phyloP scores from a whole-genome alignment of 768 basidiomycete species.

The Leccinum boreale region DNA sequence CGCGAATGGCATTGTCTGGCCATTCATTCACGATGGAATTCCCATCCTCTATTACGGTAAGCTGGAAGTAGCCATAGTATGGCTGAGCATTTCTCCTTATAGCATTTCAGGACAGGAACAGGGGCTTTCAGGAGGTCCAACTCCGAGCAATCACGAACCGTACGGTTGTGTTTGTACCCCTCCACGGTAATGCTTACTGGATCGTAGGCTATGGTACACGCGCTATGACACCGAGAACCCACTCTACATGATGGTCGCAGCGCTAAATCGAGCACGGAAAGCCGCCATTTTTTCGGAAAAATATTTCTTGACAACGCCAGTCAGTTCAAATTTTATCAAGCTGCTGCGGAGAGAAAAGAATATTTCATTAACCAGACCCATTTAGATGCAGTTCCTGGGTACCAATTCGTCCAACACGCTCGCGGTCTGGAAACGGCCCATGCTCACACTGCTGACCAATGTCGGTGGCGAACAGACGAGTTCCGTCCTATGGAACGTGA shows the following conservation, averaged over 20 bases:
- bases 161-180: constrained; percentile 16
- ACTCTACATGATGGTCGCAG: constrained; percentile 43
- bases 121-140: constrained; percentile 41
- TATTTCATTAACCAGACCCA: neutral
- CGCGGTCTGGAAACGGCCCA: constrained; percentile 51
- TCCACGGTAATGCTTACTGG: constrained; percentile 1
- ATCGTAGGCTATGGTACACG: constrained; percentile 56
- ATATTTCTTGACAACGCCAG: constrained; percentile 46
- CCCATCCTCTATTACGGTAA: constrained; percentile 50
- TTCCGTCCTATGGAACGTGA: constrained; percentile 41
- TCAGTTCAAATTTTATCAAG: constrained; percentile 22
- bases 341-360: neutral
- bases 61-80: neutral
- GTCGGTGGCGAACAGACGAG: constrained; percentile 38
- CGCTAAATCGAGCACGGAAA: constrained; percentile 54
- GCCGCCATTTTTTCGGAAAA: constrained; percentile 42
- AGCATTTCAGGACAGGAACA: constrained; percentile 44
- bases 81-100: neutral
- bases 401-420: constrained; percentile 39
- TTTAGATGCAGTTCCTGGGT: constrained; percentile 44
- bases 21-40: constrained; percentile 49
- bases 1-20: constrained; percentile 48
- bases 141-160: constrained; percentile 53
- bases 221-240: constrained; percentile 50
- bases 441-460: constrained; percentile 57